Base-by-base conservation (phyloP, 2,329 filamentous ascomycete genomes). In the Ophiostoma triangulosporum region DNA sequence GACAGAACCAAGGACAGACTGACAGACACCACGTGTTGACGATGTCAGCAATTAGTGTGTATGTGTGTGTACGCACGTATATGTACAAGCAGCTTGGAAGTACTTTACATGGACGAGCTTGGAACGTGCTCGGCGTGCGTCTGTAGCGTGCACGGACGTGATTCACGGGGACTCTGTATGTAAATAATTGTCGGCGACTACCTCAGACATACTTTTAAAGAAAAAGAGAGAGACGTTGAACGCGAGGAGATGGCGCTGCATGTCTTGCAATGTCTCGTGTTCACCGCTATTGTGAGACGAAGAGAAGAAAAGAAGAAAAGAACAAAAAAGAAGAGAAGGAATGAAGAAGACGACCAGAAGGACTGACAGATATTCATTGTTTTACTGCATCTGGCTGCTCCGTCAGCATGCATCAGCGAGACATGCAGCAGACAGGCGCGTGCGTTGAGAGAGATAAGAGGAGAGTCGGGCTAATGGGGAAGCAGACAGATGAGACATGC, bases 371-470 rank as follows among this genome's bases (percentile, higher is more conserved):
- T 40, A 26, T 43, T 24, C 38, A 43, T 43, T 43, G 36, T 9
- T 26, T 43, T 22, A 14, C 38, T 43, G 3, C 17, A 43, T 43
- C 36, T 24, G 36, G 36, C 6, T 22, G 36, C 14, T 40, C 36
- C 36, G 4, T 43, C 20, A 43, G 38, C 22, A 43, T 43, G 38
- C 43, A 38, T 15, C 22, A 24, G 45, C 33, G 52, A 53, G 45
- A 53, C 52, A 53, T 50, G 52, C 52, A 53, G 52, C 20, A 49
- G 45, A 6, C 27, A 11, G 20, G 38, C 14, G 38, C 20, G 38
- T 24, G 38, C 40, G 15, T 9, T 24, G 31, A 27, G n/a, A n/a
- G n/a, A n/a, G n/a, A n/a, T n/a, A n/a, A n/a, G n/a, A n/a, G n/a
- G n/a, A n/a, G n/a, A n/a, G n/a, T n/a, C n/a, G n/a, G n/a, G n/a